Evolutionary conservation across 768 basidiomycete species (phyloP), one percentile per base, ranked within the genome.

Genomic region (Clavulina sp.): DNA sequence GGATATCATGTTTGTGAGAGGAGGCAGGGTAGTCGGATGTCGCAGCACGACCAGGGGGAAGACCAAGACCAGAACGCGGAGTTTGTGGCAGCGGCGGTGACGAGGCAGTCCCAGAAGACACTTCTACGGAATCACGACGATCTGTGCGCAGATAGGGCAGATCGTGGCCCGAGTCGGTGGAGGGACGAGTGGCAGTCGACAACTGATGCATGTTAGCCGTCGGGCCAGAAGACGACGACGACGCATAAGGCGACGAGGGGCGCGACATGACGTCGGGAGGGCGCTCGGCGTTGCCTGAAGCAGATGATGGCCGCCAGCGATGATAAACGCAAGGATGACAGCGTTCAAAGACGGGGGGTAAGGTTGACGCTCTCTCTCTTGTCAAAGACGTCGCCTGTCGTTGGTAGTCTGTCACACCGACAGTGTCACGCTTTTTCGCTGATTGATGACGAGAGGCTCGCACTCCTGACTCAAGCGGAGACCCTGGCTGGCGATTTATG

Each of bases 141-240:
- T 46, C 43, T 9, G 43, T 13, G 9, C 43, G 43, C 9, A 46
- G 43, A 28, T 46, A 46, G 9, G 43, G 43, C 13, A 46, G 43
- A 28, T 48, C 51, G 51, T 52, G 41, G 38, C 31, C 41, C 23
- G 44, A 21, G 44, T 48, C 41, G 44, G 16, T 21, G 43, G n/a
- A 29, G 9, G 44, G 31, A 26, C 44, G 24, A 26, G 51, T 18
- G 51, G 38, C 21, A 31, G 29, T 9, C 26, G 43, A 24, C 24
- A 13, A 24, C 24, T 16, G 13, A 9, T 16, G 13, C 13, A 9
- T 13, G 16, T 13, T 24, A 18, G 26, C 21, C n/a, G 29, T 23
- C 21, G 28, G 23, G 28, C 29, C 31, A 9, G 36, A 19, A 38
- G 36, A 49, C 48, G 48, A 49, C 48, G 47, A 31, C 41, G 51